Percentiles rank a stretch among this genome's conserved stretches.
phyloP scores from a whole-genome alignment of 257 asterid genomes.

The Capsicum baccatum region DNA sequence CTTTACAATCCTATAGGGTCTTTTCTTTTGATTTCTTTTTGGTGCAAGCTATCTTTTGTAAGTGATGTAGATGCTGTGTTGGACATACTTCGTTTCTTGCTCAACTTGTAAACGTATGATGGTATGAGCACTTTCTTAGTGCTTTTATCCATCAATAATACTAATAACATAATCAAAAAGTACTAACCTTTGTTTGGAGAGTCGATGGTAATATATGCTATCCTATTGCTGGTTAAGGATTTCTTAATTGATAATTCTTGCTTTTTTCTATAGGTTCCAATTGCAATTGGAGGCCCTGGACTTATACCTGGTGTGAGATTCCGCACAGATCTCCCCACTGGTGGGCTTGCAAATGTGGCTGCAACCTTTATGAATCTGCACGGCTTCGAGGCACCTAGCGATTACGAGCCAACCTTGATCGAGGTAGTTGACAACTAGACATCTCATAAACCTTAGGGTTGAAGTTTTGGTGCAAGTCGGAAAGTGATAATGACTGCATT shows the following conservation, averaged over 20 bases:
- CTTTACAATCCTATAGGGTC: too few relatives aligned
- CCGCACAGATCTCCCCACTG: conserved; percentile 78
- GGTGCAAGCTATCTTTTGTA: background rate
- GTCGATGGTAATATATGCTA: background rate
- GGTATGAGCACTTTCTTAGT: background rate
- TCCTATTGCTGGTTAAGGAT: background rate
- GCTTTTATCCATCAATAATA: background rate
- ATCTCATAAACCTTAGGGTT: conserved; percentile 19
- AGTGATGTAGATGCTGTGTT: conserved; percentile 1
- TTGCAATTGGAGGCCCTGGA: conserved; percentile 98
- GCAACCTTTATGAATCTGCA: conserved; percentile 93
- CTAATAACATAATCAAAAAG: background rate
- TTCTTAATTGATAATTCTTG: background rate
- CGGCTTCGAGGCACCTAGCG: conserved; percentile 81
- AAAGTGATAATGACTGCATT: conserved; percentile 17
- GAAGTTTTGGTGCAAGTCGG: conserved; percentile 18
- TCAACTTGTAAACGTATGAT: background rate
- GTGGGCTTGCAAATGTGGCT: conserved; percentile 95
- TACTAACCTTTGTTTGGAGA: background rate
- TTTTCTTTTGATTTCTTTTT: background rate
- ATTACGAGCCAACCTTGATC: conserved; percentile 88
- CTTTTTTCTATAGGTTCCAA: conserved; percentile 63
- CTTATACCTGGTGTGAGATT: conserved; percentile 71
- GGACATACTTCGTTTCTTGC: conserved; percentile 3
- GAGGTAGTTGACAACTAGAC: conserved; percentile 75